phyloP scores from a whole-genome alignment of 352 stramenopile species.

The Halophytophthora batemanensis region DNA sequence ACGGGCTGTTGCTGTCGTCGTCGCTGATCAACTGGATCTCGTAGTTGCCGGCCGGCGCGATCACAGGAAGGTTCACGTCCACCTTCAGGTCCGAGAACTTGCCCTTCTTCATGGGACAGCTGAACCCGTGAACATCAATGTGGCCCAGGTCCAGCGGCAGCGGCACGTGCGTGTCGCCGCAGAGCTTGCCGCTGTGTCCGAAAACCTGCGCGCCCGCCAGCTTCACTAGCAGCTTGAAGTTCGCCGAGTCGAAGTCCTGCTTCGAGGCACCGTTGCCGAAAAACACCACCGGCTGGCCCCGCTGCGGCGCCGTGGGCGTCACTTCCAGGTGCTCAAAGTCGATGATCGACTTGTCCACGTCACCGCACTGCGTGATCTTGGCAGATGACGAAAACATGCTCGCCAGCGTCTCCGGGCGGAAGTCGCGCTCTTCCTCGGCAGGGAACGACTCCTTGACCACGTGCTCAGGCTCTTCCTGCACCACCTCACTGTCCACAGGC shows the following conservation, averaged over 20 bases:
- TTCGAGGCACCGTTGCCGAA: conserved; percentile 70
- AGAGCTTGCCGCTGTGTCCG: conserved; percentile 67
- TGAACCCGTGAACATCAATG: conserved; percentile 82
- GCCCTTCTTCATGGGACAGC: conserved; percentile 65
- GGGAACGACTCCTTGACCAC: conserved; percentile 26
- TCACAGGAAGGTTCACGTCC: conserved; percentile 79
- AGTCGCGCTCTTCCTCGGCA: conserved; percentile 21
- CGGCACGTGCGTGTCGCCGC: conserved; percentile 74
- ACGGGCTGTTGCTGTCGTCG: conserved; percentile 26
- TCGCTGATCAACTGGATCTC: conserved; percentile 74
- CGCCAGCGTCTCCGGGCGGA: conserved; percentile 26
- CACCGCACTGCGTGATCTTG: conserved; percentile 80
- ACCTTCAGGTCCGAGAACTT: conserved; percentile 69
- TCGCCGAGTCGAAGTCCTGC: conserved; percentile 51
- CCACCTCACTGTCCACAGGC: not conserved
- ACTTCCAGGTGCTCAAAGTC: conserved; percentile 71
- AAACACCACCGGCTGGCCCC: conserved; percentile 73
- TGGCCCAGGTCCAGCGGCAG: conserved; percentile 80
- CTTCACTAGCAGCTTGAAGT: conserved; percentile 74
- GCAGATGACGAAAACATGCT: conserved; percentile 54
- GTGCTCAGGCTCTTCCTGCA: conserved; percentile 10
- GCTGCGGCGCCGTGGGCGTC: conserved; percentile 57
- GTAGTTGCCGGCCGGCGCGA: conserved; percentile 78
- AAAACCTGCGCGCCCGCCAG: conserved; percentile 72
- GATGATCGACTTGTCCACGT: conserved; percentile 57